A percentile compares a stretch with the other conserved stretches of the same genome.
Evolutionary conservation across 768 basidiomycete species (phyloP).

Genomic region (Termitomyces sp.): DNA sequence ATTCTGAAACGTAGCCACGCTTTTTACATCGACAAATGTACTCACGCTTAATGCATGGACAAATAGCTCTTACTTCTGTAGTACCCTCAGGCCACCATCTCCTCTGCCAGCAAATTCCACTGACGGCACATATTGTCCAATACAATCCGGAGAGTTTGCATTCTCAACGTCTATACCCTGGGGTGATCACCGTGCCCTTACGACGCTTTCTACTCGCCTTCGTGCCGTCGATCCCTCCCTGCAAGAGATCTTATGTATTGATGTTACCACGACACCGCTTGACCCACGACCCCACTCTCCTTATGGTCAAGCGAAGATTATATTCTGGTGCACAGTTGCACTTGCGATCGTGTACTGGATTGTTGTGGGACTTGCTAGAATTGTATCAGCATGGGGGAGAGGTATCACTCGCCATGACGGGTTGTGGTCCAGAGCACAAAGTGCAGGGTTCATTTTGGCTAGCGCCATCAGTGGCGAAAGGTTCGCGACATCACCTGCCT

Average conservation of each 20-base stretch:
- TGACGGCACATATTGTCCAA: conserved; percentile 63
- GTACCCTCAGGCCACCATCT: conserved; percentile 72
- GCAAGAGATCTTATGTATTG: conserved; percentile 78
- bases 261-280: conserved; percentile 74
- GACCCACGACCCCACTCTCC: conserved; percentile 49
- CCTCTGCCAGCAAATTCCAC: conserved; percentile 48
- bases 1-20: conserved; percentile 51
- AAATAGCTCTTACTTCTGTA: conserved; percentile 73
- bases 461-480: conserved; percentile 93
- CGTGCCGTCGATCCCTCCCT: conserved; percentile 87
- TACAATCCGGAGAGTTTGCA: conserved; percentile 74
- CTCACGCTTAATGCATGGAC: conserved; percentile 73
- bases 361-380: conserved; percentile 72
- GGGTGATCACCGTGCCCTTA: conserved; percentile 61
- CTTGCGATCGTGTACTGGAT: conserved; percentile 80
- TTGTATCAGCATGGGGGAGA: conserved; percentile 82
- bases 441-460: conserved; percentile 82
- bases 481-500: conserved; percentile 75
- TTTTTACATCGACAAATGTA: conserved; percentile 79
- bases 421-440: conserved; percentile 69
- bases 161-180: conserved; percentile 64
- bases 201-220: conserved; percentile 79
- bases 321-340: conserved; percentile 71
- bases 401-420: conserved; percentile 59
- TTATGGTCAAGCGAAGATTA: conserved; percentile 61